Base-by-base conservation (phyloP, 2,329 filamentous ascomycete species). In the Zopfia rhizophila region DNA sequence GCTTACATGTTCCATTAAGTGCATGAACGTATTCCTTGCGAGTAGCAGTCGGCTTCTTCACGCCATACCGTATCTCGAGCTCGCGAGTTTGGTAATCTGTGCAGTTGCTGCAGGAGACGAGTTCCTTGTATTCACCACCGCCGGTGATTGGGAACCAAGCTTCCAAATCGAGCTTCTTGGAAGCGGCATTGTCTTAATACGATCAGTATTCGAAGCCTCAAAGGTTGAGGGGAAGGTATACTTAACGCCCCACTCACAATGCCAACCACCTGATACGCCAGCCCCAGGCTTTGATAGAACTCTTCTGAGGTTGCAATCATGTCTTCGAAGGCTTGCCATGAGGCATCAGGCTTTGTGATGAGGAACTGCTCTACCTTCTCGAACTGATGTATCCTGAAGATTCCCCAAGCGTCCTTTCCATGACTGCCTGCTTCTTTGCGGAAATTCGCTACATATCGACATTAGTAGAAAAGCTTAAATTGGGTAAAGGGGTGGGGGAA, bases 331-430 rank as follows among this genome's bases (percentile, higher is more conserved):
- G 88, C 86, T 68, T 95, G 84, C 91, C 91, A 97, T 35, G 90
- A 95, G 65, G 93, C 87, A 66, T 96, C 91, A 0, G 91, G 91
- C 63, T 95, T 89, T 18, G 66, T 70, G 55, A 88, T 88, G 19
- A 71, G 54, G 49, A 71, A 70, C 32, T 70, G 68, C 52, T 69
- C 67, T 3, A 70, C 62, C 58, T 70, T 97, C 73, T 97, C 93
- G 66, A 97, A 99, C 72, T 99, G 93, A 72, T 99, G 94, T 19
- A 97, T 92, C 56, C 94, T 88, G 83, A 97, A 99, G 52, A 97
- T 91, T 45, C 94, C 94, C 94, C 94, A 99, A 1, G 93, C 93
- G 71, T 99, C 91, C 69, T 91, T 89, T 21, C 91, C 88, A 68
- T 94, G 93, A 14, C 90, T 87, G 41, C 94, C 94, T 28, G 94